Base-by-base conservation (phyloP, 768 basidiomycete genomes). In the Antrodiella citrinella region DNA sequence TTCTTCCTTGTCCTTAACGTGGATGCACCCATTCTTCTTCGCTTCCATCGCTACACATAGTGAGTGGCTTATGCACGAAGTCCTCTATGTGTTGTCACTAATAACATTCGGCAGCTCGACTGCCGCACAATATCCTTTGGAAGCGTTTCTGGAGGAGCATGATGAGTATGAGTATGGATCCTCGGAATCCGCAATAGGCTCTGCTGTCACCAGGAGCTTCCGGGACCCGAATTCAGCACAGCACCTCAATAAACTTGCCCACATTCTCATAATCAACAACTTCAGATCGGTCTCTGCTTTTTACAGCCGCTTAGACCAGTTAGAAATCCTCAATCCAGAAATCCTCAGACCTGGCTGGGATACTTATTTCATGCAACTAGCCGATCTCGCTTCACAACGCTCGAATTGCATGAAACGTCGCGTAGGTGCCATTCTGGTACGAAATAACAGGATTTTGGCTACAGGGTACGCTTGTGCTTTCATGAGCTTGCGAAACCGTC, bases 381-480 rank as follows among this genome's bases (percentile, higher is more conserved):
- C 95, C 12, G 85, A 86, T 15, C 76, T 97, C 30, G 93, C 93
- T 13, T 91, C 93, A 12, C 82, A 79, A 52, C 74, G 91, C 26
- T 93, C 91, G 3, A 96, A 96, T 62, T 96, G 94, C 64, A 96
- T 97, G 93, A 96, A 97, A 65, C 79, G 94, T 5, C 78, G 96
- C 2, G 96, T 99, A 0, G 96, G 96, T 5, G 94, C 94, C 0
- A 81, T 99, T 18, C 71, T 99, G 23, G 94, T 97, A 24, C 80
- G 90, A 0, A 84, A 88, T 50, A 82, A 86, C 54, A 79, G 88
- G 23, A 78, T 91, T 21, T 69, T 91, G 19, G 77, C 87, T 24
- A 88, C 89, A 11, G 89, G 89, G 86, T 87, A 67, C 45, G 72
- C 44, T n/a, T 35, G 18, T 40, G 21, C 19, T 19, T 10, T n/a